Conservation (phyloP, 106 monocot genomes). For the Dioscorea dumetorum region DNA sequence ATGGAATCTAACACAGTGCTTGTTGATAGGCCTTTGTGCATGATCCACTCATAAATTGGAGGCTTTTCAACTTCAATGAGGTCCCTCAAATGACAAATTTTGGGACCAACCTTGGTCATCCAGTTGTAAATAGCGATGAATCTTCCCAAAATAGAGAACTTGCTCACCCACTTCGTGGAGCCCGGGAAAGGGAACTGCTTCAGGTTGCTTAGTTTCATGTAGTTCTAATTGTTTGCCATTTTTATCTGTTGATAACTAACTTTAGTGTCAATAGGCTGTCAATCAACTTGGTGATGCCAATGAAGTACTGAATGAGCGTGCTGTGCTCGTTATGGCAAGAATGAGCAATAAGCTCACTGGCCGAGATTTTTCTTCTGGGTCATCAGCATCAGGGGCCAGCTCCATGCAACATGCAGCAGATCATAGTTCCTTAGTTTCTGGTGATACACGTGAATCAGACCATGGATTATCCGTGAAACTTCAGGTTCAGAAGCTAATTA, state of each 20-base stretch:
- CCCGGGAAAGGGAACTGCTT: slow-evolving; percentile 80
- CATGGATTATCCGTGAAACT: slow-evolving; percentile 71
- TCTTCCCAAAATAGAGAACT: slow-evolving; percentile 45
- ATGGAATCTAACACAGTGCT: not conserved
- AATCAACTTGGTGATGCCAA: slow-evolving; percentile 95
- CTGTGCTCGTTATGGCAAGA: slow-evolving; percentile 80
- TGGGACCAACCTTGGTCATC: slow-evolving; percentile 41
- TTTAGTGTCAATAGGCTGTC: slow-evolving; percentile 46
- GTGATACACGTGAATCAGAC: slow-evolving; percentile 61
- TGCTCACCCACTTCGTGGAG: slow-evolving; percentile 80
- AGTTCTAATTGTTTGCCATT: not conserved
- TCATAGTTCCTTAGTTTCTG: slow-evolving; percentile 24
- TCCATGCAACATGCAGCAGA: slow-evolving; percentile 34
- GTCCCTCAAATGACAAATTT: slow-evolving; percentile 84
- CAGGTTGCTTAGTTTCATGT: slow-evolving; percentile 32
- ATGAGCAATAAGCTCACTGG: slow-evolving; percentile 95
- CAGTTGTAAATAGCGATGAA: slow-evolving; percentile 74
- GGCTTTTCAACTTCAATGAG: slow-evolving; percentile 97
- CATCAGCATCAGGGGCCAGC: slow-evolving; percentile 36
- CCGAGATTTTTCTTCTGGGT: slow-evolving; percentile 63
- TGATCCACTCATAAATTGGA: slow-evolving; percentile 98
- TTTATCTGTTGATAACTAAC: not conserved
- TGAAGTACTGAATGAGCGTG: slow-evolving; percentile 87
- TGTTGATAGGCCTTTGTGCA: slow-evolving; percentile 91
- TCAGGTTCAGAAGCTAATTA: slow-evolving; percentile 78